These are phyloP conservation scores for Eruca vesicaria DNA, from an alignment of 441 rosid genomes.

Conservation along the genomic window DNA sequence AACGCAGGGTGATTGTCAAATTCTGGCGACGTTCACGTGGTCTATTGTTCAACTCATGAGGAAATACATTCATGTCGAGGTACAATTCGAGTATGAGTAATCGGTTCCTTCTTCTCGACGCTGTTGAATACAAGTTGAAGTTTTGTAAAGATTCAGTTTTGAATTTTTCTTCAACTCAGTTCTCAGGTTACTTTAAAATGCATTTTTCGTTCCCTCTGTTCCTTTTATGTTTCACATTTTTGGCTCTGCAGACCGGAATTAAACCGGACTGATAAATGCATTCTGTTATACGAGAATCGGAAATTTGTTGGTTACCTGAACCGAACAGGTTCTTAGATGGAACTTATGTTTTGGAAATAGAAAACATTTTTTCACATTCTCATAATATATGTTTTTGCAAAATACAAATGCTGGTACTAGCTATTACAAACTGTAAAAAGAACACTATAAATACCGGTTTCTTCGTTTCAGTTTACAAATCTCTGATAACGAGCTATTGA, in stretches of 20 bases:
- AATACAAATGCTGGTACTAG: neutral
- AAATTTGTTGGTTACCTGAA: neutral
- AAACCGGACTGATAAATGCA: neutral
- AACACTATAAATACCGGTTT: too few species aligned
- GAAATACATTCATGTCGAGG: constrained; percentile 65
- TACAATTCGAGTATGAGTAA: constrained; percentile 65
- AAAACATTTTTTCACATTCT: neutral
- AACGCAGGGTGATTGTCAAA: constrained; percentile 61
- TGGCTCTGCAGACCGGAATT: neutral
- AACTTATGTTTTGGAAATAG: neutral
- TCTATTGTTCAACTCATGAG: constrained; percentile 73
- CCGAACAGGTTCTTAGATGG: neutral
- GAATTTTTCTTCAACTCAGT: neutral
- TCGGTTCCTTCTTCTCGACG: constrained; percentile 7
- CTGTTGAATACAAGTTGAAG: constrained; percentile 12
- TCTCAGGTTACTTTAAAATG: constrained; percentile 9
- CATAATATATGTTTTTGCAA: neutral
- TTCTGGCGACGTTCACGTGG: constrained; percentile 65
- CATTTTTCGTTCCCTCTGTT: neutral
- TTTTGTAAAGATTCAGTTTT: constrained; percentile 13
- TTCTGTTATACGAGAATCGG: neutral
- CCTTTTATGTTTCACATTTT: neutral
- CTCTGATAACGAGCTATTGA: neutral
- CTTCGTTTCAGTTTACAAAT: neutral
- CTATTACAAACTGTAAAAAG: too few species aligned